Evolutionary conservation across 164 flowering plant species (phyloP), one percentile per base, ranked within the genome.

Genomic region (Saururus chinensis): DNA sequence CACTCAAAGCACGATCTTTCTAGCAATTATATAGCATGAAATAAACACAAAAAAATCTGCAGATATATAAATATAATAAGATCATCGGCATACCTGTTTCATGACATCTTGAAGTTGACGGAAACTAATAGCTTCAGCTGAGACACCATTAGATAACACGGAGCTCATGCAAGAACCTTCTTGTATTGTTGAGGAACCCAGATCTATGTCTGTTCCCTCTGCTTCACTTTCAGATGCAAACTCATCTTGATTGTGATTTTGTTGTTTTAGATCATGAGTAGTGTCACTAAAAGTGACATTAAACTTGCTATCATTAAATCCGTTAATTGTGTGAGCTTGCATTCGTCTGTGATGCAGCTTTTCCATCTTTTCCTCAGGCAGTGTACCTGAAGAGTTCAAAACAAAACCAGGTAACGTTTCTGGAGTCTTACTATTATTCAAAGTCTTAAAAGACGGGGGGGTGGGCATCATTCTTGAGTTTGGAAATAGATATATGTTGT

Each of bases 41-140:
- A n/a, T 30, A n/a, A n/a, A n/a, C n/a, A n/a, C n/a, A n/a, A n/a
- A n/a, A n/a, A 45, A 12, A 45, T 4, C 14, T 13, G 4, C 49
- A 45, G 17, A 45, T 21, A 54, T 30, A 54, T 21, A 8, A 21
- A 22, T 22, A 8, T 21, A 16, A 54, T 21, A 24, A 55, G 37
- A 23, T 12, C 9, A 55, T 0, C 17, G 23, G 30, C 58, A 23
- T 25, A 89, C 98, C 93, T 82, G 80, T 59, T 81, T 85, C 80
- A 79, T 82, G 40, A 80, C 92, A 61, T 77, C 82, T 63, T 83
- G 95, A 66, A 92, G 98, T 76, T 89, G 92, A 42, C 67, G 80
- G 65, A 92, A 87, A 71, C 90, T 81, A 61, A 80, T 73, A 63
- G 83, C 92, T 75, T 87, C 87, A 21, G 77, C 62, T 40, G 96